Base-by-base conservation (phyloP, 495 filamentous ascomycete species). In the Zalerion maritima region DNA sequence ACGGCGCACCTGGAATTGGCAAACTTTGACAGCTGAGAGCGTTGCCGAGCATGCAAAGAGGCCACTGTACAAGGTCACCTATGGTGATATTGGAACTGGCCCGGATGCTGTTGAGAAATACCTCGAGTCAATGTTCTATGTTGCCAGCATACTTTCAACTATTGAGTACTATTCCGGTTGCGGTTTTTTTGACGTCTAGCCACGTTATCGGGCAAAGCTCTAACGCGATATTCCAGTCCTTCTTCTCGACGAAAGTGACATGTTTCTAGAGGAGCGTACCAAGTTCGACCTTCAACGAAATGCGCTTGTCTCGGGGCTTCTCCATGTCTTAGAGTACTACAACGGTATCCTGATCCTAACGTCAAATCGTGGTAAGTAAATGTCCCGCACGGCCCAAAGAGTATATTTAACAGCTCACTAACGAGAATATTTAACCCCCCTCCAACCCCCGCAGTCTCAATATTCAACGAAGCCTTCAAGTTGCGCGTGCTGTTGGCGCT, bases 271-370 rank as follows among this genome's bases (percentile, higher is more conserved):
- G 32, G 43, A 57, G 22, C 52, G 65, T 2, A 43, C 24, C 2
- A 24, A 45, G 0, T 34, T 45, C 4, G 59, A 70, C 26, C 41
- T 69, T 5, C 31, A 54, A 6, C 45, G 62, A 5, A 72, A 70
- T 35, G 49, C 49, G 0, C 45, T 71, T 2, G 61, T 69, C 1
- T 62, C 62, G 0, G 49, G 50, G 11, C 67, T 68, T 28, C 51
- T 68, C 13, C 54, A 63, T 14, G 50, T 57, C 27, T 43, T 70
- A 1, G 64, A 70, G 34, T 66, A 69, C 43, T 69, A 68, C 25
- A 43, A 58, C 4, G 59, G 59, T 6, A 59, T 67, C 15, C 46
- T 66, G 5, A 51, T 60, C 31, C 46, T 63, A 7, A 62, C 56
- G 1, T 51, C 52, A 11, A 63, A 63, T 27, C 45, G 54, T 1